Evolutionary conservation across 2,329 filamentous ascomycete genomes (phyloP), one percentile per base, ranked within the genome.

Genomic region (Apiospora kogelbergensis): DNA sequence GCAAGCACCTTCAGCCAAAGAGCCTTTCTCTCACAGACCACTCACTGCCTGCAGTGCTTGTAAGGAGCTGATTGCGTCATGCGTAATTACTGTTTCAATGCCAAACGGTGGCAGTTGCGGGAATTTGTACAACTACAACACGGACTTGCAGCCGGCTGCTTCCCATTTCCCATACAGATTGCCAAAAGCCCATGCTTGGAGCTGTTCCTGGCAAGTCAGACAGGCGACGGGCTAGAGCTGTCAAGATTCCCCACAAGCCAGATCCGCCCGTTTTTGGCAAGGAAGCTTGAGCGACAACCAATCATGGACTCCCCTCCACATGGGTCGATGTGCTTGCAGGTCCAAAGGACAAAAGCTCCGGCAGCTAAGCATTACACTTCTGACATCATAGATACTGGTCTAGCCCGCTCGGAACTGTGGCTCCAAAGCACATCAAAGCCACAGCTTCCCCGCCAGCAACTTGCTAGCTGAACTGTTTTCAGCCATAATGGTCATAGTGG

Each of bases 341-440:
- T 7, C 33, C 33, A 33, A 33, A 33, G 33, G 33, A 17, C 63
- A 41, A 41, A 44, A 65, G 63, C 63, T 65, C 63, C 22, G 63
- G 3, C 41, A n/a, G 48, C 9, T 33, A 57, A 15, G 20, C 24
- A 15, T 30, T 41, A 24, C 37, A n/a, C 2, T 37, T 20, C 13
- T 65, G 63, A 65, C 63, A 65, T 65, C 63, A 65, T 65, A 44
- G 63, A 65, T 30, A 7, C 26, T 63, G n/a, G 63, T 42, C 40
- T 65, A 44, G 63, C 37, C 63, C 22, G n/a, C 17, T n/a, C 53
- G 20, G 53, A 44, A 30, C 22, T 44, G 37, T 44, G 37, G 63
- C 63, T 44, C 37, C 37, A n/a, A n/a, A 10, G 26, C 24, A 26
- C 63, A 24, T 65, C 37, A 65, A 65, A 65, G 63, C 63, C 63